Percentiles rank a stretch among this genome's conserved stretches.
phyloP scores from a whole-genome alignment of 2,329 filamentous ascomycete species.

The Orbilia javanica region DNA sequence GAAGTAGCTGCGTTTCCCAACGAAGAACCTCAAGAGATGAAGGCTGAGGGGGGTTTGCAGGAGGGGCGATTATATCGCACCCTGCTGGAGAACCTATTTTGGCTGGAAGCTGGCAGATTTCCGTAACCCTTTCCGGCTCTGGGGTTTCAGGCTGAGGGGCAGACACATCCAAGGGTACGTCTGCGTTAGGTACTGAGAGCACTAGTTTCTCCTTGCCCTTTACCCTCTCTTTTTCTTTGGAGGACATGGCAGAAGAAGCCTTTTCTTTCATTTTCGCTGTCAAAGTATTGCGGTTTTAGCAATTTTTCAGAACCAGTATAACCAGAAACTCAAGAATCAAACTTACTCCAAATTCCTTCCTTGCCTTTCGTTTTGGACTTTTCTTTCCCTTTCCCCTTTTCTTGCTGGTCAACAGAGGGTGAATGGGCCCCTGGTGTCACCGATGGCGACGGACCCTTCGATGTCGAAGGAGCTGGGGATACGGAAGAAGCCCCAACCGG shows the following conservation, averaged over 20 bases:
- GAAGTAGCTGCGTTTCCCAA: conserved; percentile 51
- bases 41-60: background rate
- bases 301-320: background rate
- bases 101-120: background rate
- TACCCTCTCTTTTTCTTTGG: conserved; percentile 37
- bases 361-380: conserved; percentile 33
- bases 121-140: background rate
- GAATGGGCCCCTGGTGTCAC: background rate
- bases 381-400: conserved; percentile 4
- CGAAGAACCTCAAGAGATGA: conserved; percentile 47
- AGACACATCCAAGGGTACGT: background rate
- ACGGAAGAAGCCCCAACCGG: background rate
- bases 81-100: background rate
- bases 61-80: conserved; percentile 28
- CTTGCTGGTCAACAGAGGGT: background rate
- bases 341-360: conserved; percentile 43
- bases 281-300: background rate
- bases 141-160: background rate
- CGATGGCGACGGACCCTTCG: conserved; percentile 1
- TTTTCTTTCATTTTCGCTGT: conserved; percentile 45
- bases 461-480: conserved; percentile 13
- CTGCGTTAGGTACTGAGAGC: background rate
- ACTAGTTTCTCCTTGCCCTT: background rate
- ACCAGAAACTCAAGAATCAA: background rate
- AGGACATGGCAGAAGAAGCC: conserved; percentile 16